Evolutionary conservation across 1,139 yeast species (phyloP).

Genomic region (Taphrina confusa): DNA sequence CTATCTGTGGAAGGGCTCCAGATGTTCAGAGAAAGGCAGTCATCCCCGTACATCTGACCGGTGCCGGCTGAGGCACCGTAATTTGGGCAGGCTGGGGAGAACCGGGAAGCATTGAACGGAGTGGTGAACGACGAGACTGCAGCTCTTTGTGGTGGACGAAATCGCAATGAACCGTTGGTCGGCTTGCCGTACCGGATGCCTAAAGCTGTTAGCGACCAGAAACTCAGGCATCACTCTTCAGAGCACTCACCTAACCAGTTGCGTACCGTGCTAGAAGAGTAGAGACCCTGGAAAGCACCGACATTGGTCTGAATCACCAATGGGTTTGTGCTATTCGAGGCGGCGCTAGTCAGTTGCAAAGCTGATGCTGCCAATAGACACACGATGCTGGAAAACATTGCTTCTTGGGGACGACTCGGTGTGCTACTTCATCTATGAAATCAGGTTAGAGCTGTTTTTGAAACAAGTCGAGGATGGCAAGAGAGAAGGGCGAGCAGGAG

Average conservation of each 20-base stretch:
- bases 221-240: neutral
- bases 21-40: constrained; percentile 30
- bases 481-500: too few species aligned
- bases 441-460: too few species aligned
- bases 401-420: too few species aligned
- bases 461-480: too few species aligned
- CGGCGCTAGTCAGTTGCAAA: neutral
- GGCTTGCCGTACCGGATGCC: constrained; percentile 24
- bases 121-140: constrained; percentile 1
- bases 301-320: constrained; percentile 11
- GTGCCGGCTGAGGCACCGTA: neutral
- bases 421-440: too few species aligned
- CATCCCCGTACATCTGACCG: constrained; percentile 11
- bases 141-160: constrained; percentile 20
- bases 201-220: neutral
- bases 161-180: constrained; percentile 13
- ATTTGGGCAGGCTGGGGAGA: constrained; percentile 18
- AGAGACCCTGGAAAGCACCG: constrained; percentile 17
- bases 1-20: constrained; percentile 29
- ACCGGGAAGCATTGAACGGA: constrained; percentile 7
- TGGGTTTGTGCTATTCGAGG: neutral
- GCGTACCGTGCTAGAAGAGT: constrained; percentile 13
- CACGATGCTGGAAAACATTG: neutral
- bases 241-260: constrained; percentile 15
- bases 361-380: neutral